Evolutionary conservation across 1,284 basidiomycete species (phyloP).

Genomic region (Apiotrichum veenhuisii): DNA sequence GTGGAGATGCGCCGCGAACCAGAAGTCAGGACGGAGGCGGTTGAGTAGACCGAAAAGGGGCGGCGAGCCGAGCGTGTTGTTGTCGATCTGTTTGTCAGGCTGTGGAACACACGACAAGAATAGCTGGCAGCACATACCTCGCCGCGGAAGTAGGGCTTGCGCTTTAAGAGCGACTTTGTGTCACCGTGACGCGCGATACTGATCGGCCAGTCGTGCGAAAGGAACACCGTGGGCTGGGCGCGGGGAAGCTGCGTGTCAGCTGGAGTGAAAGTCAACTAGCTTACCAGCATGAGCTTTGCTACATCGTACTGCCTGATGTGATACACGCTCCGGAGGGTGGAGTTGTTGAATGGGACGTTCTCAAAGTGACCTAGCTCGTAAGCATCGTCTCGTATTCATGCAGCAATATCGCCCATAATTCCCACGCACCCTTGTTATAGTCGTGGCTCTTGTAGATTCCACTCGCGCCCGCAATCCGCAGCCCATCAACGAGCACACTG

Average conservation of each 20-base stretch:
- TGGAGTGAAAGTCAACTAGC: conserved; percentile 26
- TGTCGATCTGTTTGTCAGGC: conserved; percentile 51
- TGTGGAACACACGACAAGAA: not conserved
- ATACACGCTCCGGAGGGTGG: conserved; percentile 77
- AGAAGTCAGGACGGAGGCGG: conserved; percentile 76
- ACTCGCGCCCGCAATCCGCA: conserved; percentile 82
- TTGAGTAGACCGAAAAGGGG: conserved; percentile 75
- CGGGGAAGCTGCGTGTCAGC: conserved; percentile 19
- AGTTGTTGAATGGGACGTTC: conserved; percentile 58
- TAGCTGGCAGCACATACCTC: conserved; percentile 53
- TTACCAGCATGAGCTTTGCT: conserved; percentile 70
- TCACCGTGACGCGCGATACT: conserved; percentile 81
- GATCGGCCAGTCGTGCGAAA: conserved; percentile 97
- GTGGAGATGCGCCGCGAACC: conserved; percentile 95
- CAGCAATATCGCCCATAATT: no score
- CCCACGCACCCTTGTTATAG: conserved; percentile 65
- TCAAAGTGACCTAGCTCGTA: conserved; percentile 53
- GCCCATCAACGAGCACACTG: conserved; percentile 77
- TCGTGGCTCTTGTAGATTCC: conserved; percentile 87
- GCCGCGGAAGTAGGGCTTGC: conserved; percentile 75
- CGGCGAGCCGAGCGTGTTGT: conserved; percentile 77
- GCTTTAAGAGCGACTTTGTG: conserved; percentile 60
- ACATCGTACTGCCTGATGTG: conserved; percentile 87
- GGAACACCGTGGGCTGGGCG: conserved; percentile 59
- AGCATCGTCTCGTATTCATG: no score